phyloP scores from a whole-genome alignment of 1,284 basidiomycete genomes.

The Leccinum pallidistipes region DNA sequence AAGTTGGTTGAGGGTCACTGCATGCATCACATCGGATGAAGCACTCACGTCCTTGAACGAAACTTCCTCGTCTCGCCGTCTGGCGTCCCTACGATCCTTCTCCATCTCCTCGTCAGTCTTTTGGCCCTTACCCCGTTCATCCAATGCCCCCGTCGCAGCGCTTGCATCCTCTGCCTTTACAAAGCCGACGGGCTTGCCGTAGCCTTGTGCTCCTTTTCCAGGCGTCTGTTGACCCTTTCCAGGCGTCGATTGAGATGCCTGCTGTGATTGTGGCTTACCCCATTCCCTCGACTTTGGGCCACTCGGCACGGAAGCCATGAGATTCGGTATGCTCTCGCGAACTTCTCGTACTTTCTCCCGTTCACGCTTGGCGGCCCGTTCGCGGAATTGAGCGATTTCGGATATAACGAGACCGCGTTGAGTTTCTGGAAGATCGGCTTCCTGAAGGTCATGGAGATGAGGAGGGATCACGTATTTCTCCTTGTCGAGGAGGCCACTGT shows the following conservation, averaged over 20 bases:
- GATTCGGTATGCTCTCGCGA: constrained; percentile 51
- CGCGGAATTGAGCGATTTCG: constrained; percentile 92
- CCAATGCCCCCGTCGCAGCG: constrained; percentile 26
- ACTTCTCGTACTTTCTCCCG: constrained; percentile 81
- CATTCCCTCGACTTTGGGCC: constrained; percentile 75
- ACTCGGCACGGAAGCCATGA: constrained; percentile 47
- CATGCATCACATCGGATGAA: background rate
- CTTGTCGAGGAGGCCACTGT: constrained; percentile 66
- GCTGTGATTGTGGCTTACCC: constrained; percentile 60
- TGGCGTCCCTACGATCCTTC: constrained; percentile 69
- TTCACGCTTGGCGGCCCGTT: constrained; percentile 83
- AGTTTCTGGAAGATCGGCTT: constrained; percentile 94
- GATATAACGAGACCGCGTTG: constrained; percentile 91
- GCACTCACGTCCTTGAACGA: constrained; percentile 80
- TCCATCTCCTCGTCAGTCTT: constrained; percentile 89
- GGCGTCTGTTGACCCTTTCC: constrained; percentile 45
- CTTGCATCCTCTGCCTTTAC: constrained; percentile 63
- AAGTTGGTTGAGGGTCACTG: constrained; percentile 1
- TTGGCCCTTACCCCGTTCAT: constrained; percentile 42
- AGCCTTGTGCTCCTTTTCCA: constrained; percentile 71
- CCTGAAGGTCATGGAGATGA: constrained; percentile 92
- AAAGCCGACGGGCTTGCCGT: constrained; percentile 77
- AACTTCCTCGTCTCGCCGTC: constrained; percentile 74
- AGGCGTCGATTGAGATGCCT: constrained; percentile 38
- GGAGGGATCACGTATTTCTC: constrained; percentile 88